These are phyloP conservation scores for Aspergillus panamensis DNA, from an alignment of 495 filamentous ascomycete genomes.

Conservation along the genomic window DNA sequence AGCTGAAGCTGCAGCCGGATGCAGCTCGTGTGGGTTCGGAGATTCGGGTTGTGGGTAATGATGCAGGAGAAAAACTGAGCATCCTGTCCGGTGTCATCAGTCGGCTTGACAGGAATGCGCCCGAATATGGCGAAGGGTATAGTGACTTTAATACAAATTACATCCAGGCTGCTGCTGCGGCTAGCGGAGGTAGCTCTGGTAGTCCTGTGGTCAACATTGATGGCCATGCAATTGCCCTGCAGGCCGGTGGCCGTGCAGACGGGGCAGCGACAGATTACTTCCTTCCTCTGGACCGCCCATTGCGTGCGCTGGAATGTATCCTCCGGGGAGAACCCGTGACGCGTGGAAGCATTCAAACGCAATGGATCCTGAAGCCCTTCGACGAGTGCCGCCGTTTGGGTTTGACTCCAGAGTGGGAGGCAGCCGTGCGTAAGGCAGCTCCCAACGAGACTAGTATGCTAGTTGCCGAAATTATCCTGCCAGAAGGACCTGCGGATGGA, in stretches of 20 bases:
- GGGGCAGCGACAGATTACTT: conserved; percentile 98
- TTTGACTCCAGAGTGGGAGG: conserved; percentile 80
- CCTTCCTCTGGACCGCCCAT: conserved; percentile 84
- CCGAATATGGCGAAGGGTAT: conserved; percentile 97
- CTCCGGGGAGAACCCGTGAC: conserved; percentile 68
- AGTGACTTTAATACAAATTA: conserved; percentile 99
- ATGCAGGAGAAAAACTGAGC: conserved; percentile 97
- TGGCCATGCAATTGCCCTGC: conserved; percentile 86
- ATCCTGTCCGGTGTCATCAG: conserved; percentile 98
- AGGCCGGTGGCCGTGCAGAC: conserved; percentile 90
- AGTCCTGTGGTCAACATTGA: conserved; percentile 96
- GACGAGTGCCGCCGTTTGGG: conserved; percentile 94
- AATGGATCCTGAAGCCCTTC: conserved; percentile 95
- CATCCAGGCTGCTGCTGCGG: conserved; percentile 95
- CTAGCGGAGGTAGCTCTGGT: conserved; percentile 92
- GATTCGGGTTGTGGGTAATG: conserved; percentile 96
- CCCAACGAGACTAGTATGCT: conserved; percentile 96
- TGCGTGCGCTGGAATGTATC: conserved; percentile 82
- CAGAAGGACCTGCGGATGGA: conserved; percentile 78
- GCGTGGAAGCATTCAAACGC: conserved; percentile 94
- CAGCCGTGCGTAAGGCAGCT: conserved; percentile 71
- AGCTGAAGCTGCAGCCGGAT: conserved; percentile 81
- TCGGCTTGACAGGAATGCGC: conserved; percentile 90
- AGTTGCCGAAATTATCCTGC: conserved; percentile 90
- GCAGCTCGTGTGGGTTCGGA: conserved; percentile 84